phyloP scores from a whole-genome alignment of 2,329 filamentous ascomycete genomes.

The Chaetomium globosum region DNA sequence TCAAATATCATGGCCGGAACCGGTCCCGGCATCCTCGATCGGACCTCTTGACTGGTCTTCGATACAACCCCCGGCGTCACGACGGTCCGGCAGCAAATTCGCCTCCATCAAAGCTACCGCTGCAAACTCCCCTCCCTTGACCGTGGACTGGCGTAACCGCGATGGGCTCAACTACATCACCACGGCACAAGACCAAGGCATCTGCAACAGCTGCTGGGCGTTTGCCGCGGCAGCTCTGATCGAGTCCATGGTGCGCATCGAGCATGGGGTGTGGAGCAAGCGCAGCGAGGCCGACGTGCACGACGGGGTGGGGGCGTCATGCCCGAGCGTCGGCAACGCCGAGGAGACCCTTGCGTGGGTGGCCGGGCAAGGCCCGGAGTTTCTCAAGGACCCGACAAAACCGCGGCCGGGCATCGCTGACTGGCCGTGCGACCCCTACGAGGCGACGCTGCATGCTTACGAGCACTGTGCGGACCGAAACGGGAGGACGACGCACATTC shows the following conservation, averaged over 20 bases:
- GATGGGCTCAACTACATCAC: slow-evolving; percentile 31
- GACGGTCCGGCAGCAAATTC: background rate
- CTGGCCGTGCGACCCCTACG: slow-evolving; percentile 34
- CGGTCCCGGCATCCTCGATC: slow-evolving; percentile 24
- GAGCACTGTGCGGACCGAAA: slow-evolving; percentile 27
- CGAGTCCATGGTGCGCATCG: slow-evolving; percentile 32
- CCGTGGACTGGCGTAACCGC: slow-evolving; percentile 33
- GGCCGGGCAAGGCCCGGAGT: slow-evolving; percentile 24
- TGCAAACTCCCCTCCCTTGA: slow-evolving; percentile 1
- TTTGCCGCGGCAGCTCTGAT: slow-evolving; percentile 33
- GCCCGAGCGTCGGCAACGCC: slow-evolving; percentile 32
- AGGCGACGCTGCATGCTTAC: slow-evolving; percentile 22
- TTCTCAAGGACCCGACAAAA: background rate
- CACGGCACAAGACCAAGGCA: slow-evolving; percentile 31
- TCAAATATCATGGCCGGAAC: slow-evolving; percentile 24
- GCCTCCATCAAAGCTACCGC: slow-evolving; percentile 2
- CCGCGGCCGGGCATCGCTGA: slow-evolving; percentile 28
- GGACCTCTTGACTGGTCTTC: slow-evolving; percentile 26
- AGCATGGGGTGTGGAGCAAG: slow-evolving; percentile 34
- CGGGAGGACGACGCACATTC: slow-evolving; percentile 30
- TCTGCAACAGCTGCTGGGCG: slow-evolving; percentile 34
- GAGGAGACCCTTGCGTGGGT: slow-evolving; percentile 32
- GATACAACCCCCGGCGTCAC: slow-evolving; percentile 8
- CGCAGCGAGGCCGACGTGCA: slow-evolving; percentile 34
- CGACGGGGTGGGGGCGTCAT: slow-evolving; percentile 30